Conservation (phyloP, 208 protist genomes). For the Acanthamoeba culbertsoni region DNA sequence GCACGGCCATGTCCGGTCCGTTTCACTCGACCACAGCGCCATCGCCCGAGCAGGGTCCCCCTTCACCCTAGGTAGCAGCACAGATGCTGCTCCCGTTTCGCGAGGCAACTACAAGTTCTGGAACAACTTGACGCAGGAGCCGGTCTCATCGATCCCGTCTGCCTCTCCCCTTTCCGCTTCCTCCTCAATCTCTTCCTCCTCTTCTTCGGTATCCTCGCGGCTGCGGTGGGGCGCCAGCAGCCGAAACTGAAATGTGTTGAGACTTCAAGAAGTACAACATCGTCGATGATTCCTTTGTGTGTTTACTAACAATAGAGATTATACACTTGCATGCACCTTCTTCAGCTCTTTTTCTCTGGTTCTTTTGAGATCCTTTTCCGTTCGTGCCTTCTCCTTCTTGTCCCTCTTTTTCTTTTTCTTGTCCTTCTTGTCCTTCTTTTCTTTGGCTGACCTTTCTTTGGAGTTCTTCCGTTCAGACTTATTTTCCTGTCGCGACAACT, state of each 20-base stretch:
- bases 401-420: background rate
- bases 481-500: background rate
- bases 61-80: background rate
- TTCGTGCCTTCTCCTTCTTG: background rate
- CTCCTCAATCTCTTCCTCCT: background rate
- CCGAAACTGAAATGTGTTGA: background rate
- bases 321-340: background rate
- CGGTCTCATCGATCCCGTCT: background rate
- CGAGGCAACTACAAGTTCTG: background rate
- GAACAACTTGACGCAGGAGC: background rate
- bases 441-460: background rate
- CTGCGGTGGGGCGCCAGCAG: background rate
- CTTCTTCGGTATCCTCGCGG: background rate
- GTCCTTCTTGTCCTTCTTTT: constrained; percentile 11
- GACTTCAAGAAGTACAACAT: background rate
- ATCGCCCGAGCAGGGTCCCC: background rate
- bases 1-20: background rate
- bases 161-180: background rate
- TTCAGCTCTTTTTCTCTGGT: background rate
- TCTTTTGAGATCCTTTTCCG: background rate
- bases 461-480: background rate
- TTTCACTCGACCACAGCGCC: background rate
- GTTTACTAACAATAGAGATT: too few species aligned
- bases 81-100: background rate
- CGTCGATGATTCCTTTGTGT: too few species aligned